Conservation (phyloP, 345 rosid genomes). For the Streptanthus diversifolius region DNA sequence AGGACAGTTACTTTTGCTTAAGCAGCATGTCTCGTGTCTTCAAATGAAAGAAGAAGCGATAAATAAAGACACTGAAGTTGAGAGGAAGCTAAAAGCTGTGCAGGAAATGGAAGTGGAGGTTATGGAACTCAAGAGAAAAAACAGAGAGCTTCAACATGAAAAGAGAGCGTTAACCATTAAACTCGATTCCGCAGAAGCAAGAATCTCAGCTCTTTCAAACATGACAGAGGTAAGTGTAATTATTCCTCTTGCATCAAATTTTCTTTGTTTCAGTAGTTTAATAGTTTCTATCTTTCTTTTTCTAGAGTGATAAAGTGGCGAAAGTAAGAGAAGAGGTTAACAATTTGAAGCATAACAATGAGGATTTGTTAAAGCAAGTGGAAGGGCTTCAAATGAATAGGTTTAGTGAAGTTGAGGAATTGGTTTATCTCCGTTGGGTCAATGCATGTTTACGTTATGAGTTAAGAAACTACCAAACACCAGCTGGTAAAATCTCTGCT, state of each 20-base stretch:
- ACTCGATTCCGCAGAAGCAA: slow-evolving; percentile 81
- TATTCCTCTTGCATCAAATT: not conserved
- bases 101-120: slow-evolving; percentile 79
- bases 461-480: slow-evolving; percentile 84
- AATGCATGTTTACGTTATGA: slow-evolving; percentile 96
- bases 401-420: slow-evolving; percentile 97
- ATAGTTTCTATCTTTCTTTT: not conserved
- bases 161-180: slow-evolving; percentile 79
- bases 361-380: slow-evolving; percentile 88
- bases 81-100: slow-evolving; percentile 64
- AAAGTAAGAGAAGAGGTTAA: slow-evolving; percentile 74
- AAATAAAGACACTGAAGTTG: slow-evolving; percentile 64
- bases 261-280: not conserved
- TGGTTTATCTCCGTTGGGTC: slow-evolving; percentile 98
- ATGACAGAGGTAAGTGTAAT: slow-evolving; percentile 75
- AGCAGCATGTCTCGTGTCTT: slow-evolving; percentile 84
- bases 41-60: slow-evolving; percentile 78
- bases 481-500: slow-evolving; percentile 79
- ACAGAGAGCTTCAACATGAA: slow-evolving; percentile 90
- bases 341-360: slow-evolving; percentile 71
- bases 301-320: slow-evolving; percentile 73
- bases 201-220: slow-evolving; percentile 62
- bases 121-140: slow-evolving; percentile 87
- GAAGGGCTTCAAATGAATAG: slow-evolving; percentile 98
- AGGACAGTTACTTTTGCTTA: slow-evolving; percentile 84